phyloP scores from a whole-genome alignment of 192 early-diverging fungal species.

The Coemansia aciculifera region DNA sequence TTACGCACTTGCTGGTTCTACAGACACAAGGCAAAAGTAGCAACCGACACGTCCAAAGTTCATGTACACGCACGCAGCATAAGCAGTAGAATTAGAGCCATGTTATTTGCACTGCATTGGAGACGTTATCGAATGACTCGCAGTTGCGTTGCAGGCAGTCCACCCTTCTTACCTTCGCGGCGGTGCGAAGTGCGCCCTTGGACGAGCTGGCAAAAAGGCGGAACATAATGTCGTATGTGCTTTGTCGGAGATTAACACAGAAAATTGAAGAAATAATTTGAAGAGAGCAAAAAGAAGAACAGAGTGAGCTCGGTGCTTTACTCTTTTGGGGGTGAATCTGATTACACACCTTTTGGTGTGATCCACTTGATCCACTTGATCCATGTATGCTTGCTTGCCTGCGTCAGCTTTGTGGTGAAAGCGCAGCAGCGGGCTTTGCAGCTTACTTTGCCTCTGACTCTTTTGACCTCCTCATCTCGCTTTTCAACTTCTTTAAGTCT shows the following conservation, averaged over 20 bases:
- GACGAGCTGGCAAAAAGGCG: conserved; percentile 52
- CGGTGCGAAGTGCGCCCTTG: conserved; percentile 46
- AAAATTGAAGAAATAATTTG: neutral
- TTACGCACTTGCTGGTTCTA: conserved; percentile 71
- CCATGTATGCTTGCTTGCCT: neutral
- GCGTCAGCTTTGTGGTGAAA: conserved; percentile 1
- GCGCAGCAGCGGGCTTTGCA: conserved; percentile 6
- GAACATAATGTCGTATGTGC: conserved; percentile 34
- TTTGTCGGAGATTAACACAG: neutral
- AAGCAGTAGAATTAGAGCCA: conserved; percentile 2
- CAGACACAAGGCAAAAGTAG: neutral
- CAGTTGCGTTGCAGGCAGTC: neutral
- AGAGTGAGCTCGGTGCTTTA: neutral
- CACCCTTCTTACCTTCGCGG: conserved; percentile 38
- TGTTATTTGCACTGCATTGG: neutral
- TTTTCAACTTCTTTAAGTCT: neutral
- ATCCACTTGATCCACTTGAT: neutral
- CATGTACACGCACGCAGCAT: neutral
- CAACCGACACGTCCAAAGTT: neutral
- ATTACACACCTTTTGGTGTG: neutral
- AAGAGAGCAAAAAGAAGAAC: neutral
- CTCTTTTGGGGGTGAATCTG: neutral
- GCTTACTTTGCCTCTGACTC: neutral
- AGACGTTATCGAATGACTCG: neutral
- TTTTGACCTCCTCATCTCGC: neutral